A percentile compares a stretch with the other conserved stretches of the same genome.
Conservation (phyloP, 306 rosid genomes). For the Sesbania bispinosa region DNA sequence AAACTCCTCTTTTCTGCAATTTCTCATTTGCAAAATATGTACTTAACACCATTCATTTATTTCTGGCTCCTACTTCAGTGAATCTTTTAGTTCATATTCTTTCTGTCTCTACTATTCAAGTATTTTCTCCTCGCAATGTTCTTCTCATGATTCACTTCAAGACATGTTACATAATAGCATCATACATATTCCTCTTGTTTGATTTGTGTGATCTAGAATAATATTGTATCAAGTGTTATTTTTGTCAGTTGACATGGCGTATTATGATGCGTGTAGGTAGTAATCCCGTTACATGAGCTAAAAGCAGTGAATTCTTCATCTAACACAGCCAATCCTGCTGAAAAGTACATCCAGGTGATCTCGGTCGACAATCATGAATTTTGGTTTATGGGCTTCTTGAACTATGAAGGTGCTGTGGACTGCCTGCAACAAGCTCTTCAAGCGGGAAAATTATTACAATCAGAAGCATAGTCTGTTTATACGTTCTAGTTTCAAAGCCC, state of each 20-base stretch:
- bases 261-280: slow-evolving; percentile 44
- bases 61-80: not conserved
- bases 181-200: not conserved
- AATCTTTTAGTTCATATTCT: not conserved
- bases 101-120: not conserved
- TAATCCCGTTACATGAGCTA: slow-evolving; percentile 78
- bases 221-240: not conserved
- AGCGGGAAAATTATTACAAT: slow-evolving; percentile 31
- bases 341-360: slow-evolving; percentile 76
- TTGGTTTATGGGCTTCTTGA: slow-evolving; percentile 96
- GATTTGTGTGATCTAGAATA: not conserved
- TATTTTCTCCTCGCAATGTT: not conserved
- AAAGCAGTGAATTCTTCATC: slow-evolving; percentile 80
- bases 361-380: slow-evolving; percentile 79
- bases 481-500: slow-evolving; percentile 21
- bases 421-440: slow-evolving; percentile 54
- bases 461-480: slow-evolving; percentile 36
- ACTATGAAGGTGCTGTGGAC: slow-evolving; percentile 62
- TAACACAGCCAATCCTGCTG: slow-evolving; percentile 62
- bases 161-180: not conserved
- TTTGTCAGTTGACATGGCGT: slow-evolving; percentile 1
- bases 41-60: not conserved
- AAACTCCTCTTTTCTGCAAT: not conserved
- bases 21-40: slow-evolving; percentile 5
- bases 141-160: not conserved